phyloP scores from a whole-genome alignment of 1,284 basidiomycete genomes.

The Megacollybia platyphylla region DNA sequence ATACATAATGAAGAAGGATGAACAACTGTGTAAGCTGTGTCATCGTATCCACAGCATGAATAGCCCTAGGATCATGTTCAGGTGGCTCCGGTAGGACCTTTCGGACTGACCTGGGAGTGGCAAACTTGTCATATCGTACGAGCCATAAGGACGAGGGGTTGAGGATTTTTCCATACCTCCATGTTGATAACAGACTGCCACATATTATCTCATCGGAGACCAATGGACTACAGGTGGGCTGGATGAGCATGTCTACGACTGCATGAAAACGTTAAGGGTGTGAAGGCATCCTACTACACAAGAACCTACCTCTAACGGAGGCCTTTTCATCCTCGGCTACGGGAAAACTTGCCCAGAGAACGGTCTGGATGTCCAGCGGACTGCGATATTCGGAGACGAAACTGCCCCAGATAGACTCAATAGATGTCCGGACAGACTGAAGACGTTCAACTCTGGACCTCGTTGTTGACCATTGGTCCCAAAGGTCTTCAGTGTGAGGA shows the following conservation, averaged over 20 bases:
- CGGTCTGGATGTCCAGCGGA: conserved; percentile 18
- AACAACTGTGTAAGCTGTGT: conserved; percentile 24
- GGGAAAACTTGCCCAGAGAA: conserved; percentile 23
- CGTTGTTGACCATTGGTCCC: conserved; percentile 18
- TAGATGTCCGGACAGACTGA: conserved; percentile 13
- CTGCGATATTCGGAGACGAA: conserved; percentile 20
- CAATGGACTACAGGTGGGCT: conserved; percentile 18
- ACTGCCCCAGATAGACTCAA: conserved; percentile 16
- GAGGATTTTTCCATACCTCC: conserved; percentile 24
- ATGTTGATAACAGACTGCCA: conserved; percentile 24
- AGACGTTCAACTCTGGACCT: conserved; percentile 11
- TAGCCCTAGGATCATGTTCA: conserved; percentile 19
- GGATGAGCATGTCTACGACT: conserved; percentile 34
- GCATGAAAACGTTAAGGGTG: conserved; percentile 1
- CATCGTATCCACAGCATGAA: conserved; percentile 31
- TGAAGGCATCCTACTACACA: background rate
- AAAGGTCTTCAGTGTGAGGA: conserved; percentile 13
- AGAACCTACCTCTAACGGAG: conserved; percentile 18
- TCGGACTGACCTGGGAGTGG: conserved; percentile 27
- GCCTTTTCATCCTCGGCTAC: conserved; percentile 12
- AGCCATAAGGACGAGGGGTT: conserved; percentile 1
- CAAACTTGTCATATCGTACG: conserved; percentile 20
- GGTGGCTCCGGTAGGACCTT: conserved; percentile 1
- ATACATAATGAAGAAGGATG: conserved; percentile 28
- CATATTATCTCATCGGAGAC: conserved; percentile 28